These are phyloP conservation scores for Perkinsela sp. DNA, from an alignment of 208 protist genomes.

Conservation along the genomic window DNA sequence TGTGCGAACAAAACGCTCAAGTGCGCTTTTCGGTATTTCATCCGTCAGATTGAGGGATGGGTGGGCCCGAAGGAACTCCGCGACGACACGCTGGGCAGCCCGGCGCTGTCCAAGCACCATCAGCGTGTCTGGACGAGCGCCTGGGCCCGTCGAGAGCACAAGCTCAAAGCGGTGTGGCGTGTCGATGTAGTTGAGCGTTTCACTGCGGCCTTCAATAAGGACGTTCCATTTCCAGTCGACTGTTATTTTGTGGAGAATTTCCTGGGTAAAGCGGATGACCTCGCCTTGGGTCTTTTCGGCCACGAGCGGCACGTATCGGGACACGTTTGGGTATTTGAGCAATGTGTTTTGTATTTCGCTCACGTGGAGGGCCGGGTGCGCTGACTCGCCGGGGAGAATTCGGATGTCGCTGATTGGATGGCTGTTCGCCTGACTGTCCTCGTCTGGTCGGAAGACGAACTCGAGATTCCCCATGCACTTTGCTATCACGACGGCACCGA, in stretches of 20 bases:
- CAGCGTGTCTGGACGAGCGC: not conserved
- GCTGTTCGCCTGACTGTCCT: conserved; percentile 1
- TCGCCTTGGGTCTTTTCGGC: conserved; percentile 64
- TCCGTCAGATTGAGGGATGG: too few relatives aligned
- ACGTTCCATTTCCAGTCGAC: conserved; percentile 38
- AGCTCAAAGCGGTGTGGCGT: conserved; percentile 52
- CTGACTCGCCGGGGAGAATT: not conserved
- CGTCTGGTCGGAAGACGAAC: conserved; percentile 35
- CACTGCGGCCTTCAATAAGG: conserved; percentile 49
- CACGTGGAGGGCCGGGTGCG: conserved; percentile 10
- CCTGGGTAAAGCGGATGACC: conserved; percentile 41
- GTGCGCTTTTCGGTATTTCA: too few relatives aligned
- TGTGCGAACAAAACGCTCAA: too few relatives aligned
- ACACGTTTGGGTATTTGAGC: conserved; percentile 43
- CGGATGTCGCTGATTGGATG: not conserved
- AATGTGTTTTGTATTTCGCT: conserved; percentile 50
- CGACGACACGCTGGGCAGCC: conserved; percentile 60
- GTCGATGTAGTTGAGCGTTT: conserved; percentile 56
- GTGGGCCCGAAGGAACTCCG: conserved; percentile 5
- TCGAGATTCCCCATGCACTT: conserved; percentile 9
- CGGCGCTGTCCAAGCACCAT: conserved; percentile 35
- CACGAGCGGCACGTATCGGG: conserved; percentile 36
- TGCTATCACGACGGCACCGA: conserved; percentile 29
- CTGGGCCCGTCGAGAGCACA: conserved; percentile 19
- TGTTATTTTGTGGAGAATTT: conserved; percentile 25